These are phyloP conservation scores for Boletellus sp. DNA, from an alignment of 1,284 basidiomycete genomes.

Conservation along the genomic window DNA sequence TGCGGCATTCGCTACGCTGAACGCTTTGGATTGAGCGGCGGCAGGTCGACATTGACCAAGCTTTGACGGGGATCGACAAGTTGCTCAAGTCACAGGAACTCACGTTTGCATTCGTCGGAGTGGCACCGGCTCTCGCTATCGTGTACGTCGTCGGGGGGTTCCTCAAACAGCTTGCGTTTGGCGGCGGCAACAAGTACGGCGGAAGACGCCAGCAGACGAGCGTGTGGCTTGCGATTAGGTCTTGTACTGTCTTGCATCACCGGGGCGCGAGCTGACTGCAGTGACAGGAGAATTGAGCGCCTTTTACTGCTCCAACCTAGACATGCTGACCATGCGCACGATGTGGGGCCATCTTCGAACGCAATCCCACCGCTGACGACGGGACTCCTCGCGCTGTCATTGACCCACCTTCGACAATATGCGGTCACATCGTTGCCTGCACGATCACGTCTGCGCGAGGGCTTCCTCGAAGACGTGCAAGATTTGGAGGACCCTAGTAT, in stretches of 20 bases:
- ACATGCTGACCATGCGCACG: slow-evolving; percentile 7
- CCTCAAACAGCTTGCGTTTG: slow-evolving; percentile 29
- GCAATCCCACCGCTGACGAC: slow-evolving; percentile 55
- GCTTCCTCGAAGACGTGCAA: slow-evolving; percentile 82
- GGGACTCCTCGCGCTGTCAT: slow-evolving; percentile 70
- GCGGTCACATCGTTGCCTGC: slow-evolving; percentile 53
- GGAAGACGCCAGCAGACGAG: slow-evolving; percentile 44
- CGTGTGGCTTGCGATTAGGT: slow-evolving; percentile 67
- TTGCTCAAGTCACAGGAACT: slow-evolving; percentile 93
- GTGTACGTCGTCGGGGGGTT: slow-evolving; percentile 68
- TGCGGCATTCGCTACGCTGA: background rate
- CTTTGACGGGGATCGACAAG: slow-evolving; percentile 85
- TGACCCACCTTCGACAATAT: slow-evolving; percentile 64
- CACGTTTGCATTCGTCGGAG: slow-evolving; percentile 95
- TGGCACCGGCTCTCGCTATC: slow-evolving; percentile 85
- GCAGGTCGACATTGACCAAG: slow-evolving; percentile 88
- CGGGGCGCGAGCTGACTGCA: slow-evolving; percentile 7
- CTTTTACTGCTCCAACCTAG: slow-evolving; percentile 55
- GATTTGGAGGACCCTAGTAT: slow-evolving; percentile 78
- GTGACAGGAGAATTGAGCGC: slow-evolving; percentile 65
- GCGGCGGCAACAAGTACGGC: slow-evolving; percentile 48
- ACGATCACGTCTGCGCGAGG: slow-evolving; percentile 60
- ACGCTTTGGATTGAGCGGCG: background rate
- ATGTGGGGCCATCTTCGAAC: slow-evolving; percentile 15
- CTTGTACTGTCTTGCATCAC: slow-evolving; percentile 6